Evolutionary conservation across 2,329 filamentous ascomycete genomes (phyloP), one percentile per base, ranked within the genome.

Genomic region (Paracorniculantispora psalliotae): DNA sequence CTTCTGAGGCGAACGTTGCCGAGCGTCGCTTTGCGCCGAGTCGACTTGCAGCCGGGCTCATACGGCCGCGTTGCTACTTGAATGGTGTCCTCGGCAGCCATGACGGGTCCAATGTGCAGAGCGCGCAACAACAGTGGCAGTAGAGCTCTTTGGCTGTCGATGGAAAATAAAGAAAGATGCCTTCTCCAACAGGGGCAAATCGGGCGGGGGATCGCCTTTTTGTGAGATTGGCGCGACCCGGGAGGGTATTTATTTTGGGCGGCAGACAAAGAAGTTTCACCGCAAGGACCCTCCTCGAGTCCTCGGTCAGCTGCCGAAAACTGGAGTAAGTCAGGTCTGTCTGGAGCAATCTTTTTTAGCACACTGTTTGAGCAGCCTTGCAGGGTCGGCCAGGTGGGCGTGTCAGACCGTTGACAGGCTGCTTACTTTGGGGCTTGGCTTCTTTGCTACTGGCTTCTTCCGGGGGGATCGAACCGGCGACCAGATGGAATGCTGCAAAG

Each of bases 1-100:
- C 77, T 65, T 43, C 75, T 72, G 25, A 79, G 69, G 17, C 72
- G 75, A 28, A 79, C 70, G 55, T 75, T 74, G 41, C 77, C 77
- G 26, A 79, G 63, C 4, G 72, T 74, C 51, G 63, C 61, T 37
- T 63, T 66, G 9, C 62, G 64, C 30, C 46, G 59, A 26, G 30
- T 28, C 10, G 21, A 6, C 17, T 26, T 30, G 43, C 9, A 13
- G 28, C 30, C 30, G 5, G 35, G 61, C 48, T 59, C 61, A 44
- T 55, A 44, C 19, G 21, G 43, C 26, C 15, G 28, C 43, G 53
- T 46, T 15, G 25, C 10, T 23, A 17, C 30, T 19, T 56, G 30
- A 28, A 39, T 39, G 13, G 2, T 21, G 13, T 37, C 21, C 7
- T 41, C 35, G 21, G 28, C 43, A 21, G 21, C 43, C 53, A 56